A percentile compares a stretch with the other conserved stretches of the same genome.
These are phyloP conservation scores for Tolypocladium endophyticum DNA, from an alignment of 2,329 filamentous ascomycete species.

Conservation along the genomic window DNA sequence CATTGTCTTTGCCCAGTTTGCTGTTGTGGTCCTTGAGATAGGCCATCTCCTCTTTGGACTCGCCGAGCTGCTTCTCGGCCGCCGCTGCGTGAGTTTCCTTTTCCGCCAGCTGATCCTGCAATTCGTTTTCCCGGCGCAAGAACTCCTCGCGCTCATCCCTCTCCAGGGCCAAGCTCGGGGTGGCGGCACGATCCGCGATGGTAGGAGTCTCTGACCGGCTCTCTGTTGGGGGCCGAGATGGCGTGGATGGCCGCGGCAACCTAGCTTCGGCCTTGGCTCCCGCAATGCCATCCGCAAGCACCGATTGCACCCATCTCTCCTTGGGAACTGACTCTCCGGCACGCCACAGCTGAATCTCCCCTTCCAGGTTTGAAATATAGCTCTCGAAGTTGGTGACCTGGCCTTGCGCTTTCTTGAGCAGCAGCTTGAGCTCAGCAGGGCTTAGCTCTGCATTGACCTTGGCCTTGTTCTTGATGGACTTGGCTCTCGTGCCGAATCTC, in stretches of 20 bases:
- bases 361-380: slow-evolving; percentile 75
- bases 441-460: slow-evolving; percentile 99
- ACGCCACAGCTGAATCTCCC: slow-evolving; percentile 80
- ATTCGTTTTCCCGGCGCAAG: slow-evolving; percentile 84
- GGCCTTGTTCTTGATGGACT: slow-evolving; percentile 99
- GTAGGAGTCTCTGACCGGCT: slow-evolving; percentile 52
- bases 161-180: slow-evolving; percentile 78
- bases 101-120: slow-evolving; percentile 93
- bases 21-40: slow-evolving; percentile 79
- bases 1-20: slow-evolving; percentile 80
- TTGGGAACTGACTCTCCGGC: slow-evolving; percentile 78
- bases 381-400: slow-evolving; percentile 82
- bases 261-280: slow-evolving; percentile 31
- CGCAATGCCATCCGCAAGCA: slow-evolving; percentile 36
- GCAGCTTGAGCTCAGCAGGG: slow-evolving; percentile 83
- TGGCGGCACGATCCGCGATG: slow-evolving; percentile 72
- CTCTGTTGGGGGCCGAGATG: slow-evolving; percentile 40
- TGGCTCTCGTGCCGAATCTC: slow-evolving; percentile 89
- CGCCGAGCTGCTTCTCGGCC: slow-evolving; percentile 69
- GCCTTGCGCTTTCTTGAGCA: slow-evolving; percentile 84
- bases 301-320: slow-evolving; percentile 71
- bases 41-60: slow-evolving; percentile 76
- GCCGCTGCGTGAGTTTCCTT: slow-evolving; percentile 73
- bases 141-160: slow-evolving; percentile 98
- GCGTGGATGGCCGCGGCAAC: slow-evolving; percentile 41